phyloP scores from a whole-genome alignment of 2,329 filamentous ascomycete genomes.

The Pseudofabraea citricarpa region DNA sequence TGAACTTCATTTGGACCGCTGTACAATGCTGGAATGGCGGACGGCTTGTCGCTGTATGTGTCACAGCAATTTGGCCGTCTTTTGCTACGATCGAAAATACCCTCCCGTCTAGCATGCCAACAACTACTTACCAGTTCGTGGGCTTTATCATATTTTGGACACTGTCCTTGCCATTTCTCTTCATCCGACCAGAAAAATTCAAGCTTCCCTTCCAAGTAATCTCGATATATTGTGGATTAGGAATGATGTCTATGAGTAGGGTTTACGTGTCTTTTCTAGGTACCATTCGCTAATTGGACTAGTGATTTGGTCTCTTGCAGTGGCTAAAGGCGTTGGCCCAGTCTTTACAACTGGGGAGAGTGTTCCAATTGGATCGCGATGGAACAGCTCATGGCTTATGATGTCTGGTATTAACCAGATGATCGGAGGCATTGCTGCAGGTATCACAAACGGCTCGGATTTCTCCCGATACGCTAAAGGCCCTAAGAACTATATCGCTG shows the following conservation, averaged over 20 bases:
- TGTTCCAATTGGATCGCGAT: slow-evolving; percentile 30
- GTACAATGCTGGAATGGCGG: slow-evolving; percentile 32
- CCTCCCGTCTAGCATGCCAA: not conserved
- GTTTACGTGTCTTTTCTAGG: not conserved
- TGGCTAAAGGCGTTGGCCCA: slow-evolving; percentile 37
- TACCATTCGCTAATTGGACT: not conserved
- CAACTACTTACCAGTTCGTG: slow-evolving; percentile 3
- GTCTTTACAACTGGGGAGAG: slow-evolving; percentile 33
- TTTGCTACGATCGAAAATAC: slow-evolving; percentile 6
- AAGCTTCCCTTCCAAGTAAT: slow-evolving; percentile 41
- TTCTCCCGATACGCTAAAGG: slow-evolving; percentile 36
- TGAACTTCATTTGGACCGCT: slow-evolving; percentile 47
- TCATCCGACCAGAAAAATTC: slow-evolving; percentile 43
- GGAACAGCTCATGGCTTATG: slow-evolving; percentile 38
- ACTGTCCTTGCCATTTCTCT: slow-evolving; percentile 37
- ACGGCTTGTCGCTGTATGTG: slow-evolving; percentile 7
- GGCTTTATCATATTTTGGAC: slow-evolving; percentile 6
- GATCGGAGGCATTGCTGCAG: slow-evolving; percentile 34
- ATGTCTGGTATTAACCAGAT: slow-evolving; percentile 40
- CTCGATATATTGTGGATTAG: slow-evolving; percentile 37
- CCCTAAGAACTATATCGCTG: slow-evolving; percentile 32
- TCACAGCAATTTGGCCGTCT: slow-evolving; percentile 13
- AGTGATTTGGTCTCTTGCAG: slow-evolving; percentile 35
- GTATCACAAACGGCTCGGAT: slow-evolving; percentile 37
- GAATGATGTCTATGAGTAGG: slow-evolving; percentile 39